Evolutionary conservation across 1,284 basidiomycete species (phyloP), one percentile per base, ranked within the genome.

Genomic region (Ceratobasidium papillatum): DNA sequence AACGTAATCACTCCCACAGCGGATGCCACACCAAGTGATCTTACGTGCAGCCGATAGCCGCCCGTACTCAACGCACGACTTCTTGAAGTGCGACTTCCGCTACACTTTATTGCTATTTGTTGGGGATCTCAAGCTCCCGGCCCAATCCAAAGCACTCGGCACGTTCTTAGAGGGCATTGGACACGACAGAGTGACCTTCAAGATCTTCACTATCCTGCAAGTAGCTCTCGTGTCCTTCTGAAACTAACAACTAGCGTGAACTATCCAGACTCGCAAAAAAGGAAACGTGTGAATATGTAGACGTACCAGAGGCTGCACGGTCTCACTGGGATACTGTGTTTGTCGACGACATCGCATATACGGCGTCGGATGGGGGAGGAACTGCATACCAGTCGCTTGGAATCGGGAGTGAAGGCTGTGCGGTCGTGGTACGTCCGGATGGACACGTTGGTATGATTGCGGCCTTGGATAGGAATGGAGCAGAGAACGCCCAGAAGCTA

Each of bases 91-190:
- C 9, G 89, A 94, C 78, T 85, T 85, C 7, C 88, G 90, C 19
- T 94, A 92, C 85, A 91, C 92, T 78, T 71, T 94, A 32, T 82
- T 94, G 58, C 82, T 93, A 11, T 93, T 93, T 80, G 82, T 86
- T 0, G 92, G 93, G 11, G 83, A 89, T 75, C 80, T 87, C 8
- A 82, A 81, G 7, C 22, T 49, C 80, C 5, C 64, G 75, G 3
- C 86, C 88, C 68, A 80, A 82, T 9, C 77, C 78, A 32, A 83
- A 14, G 82, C 87, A 68, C 81, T 88, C 54, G 79, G 66, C 25
- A 75, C 69, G 45, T 79, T 75, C 77, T 79, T 78, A 8, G 45
- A 49, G 3, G 45, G 32, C 32, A 5, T 64, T n/a, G 32, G 45
- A 5, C n/a, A 30, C 2, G 19, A 34, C 17, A 47, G 27, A 3